Conservation (phyloP, 208 protist species). For the Angomonas desouzai region DNA sequence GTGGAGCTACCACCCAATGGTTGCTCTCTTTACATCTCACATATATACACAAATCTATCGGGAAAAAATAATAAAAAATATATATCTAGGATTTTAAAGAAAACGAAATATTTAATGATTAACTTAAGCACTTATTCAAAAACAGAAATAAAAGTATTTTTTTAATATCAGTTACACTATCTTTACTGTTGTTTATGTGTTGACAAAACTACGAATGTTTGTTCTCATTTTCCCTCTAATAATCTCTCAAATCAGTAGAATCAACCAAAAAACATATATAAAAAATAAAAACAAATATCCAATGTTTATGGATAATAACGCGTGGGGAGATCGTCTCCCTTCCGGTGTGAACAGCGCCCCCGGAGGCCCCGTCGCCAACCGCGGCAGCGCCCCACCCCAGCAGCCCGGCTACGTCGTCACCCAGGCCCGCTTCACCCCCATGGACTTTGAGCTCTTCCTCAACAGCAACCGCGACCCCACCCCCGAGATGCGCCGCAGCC, state of each 20-base stretch:
- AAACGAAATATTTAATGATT: too few species aligned
- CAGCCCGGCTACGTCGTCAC: conserved; percentile 7
- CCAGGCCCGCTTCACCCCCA: conserved; percentile 52
- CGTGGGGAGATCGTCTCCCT: background rate
- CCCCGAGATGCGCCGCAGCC: conserved; percentile 77
- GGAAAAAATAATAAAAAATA: too few species aligned
- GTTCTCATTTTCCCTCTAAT: background rate
- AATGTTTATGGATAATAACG: conserved; percentile 3
- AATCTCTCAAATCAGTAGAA: background rate
- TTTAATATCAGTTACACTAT: too few species aligned
- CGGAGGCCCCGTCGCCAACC: conserved; percentile 15
- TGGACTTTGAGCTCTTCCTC: conserved; percentile 85
- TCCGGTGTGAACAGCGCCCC: background rate
- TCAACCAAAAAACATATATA: conserved; percentile 6
- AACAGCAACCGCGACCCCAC: conserved; percentile 70
- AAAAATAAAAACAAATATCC: background rate
- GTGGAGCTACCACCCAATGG: background rate
- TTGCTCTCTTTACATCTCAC: too few species aligned
- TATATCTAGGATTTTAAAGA: too few species aligned
- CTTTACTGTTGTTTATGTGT: too few species aligned
- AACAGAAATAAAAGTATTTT: too few species aligned
- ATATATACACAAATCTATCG: too few species aligned
- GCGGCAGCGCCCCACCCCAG: conserved; percentile 13
- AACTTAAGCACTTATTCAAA: too few species aligned
- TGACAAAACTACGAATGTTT: too few species aligned